phyloP scores from a whole-genome alignment of 345 rosid species.

The Rhodomyrtus tomentosa region DNA sequence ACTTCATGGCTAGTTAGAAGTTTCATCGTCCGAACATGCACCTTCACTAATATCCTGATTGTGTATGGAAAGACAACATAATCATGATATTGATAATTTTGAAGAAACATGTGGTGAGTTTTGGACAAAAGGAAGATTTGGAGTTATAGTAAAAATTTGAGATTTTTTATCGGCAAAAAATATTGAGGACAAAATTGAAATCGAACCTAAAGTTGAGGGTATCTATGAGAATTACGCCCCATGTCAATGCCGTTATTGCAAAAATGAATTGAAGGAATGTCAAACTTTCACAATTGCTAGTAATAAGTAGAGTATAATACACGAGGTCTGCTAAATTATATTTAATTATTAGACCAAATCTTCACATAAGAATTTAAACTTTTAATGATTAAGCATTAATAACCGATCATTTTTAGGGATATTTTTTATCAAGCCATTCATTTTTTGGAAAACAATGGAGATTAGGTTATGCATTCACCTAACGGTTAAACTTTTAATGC shows the following conservation, averaged over 20 bases:
- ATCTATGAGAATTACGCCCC: background rate
- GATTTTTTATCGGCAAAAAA: background rate
- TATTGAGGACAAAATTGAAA: background rate
- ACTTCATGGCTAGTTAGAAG: rapidly evolving
- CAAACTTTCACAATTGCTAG: no score
- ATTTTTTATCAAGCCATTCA: no score
- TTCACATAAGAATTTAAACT: no score
- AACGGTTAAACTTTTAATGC: no score
- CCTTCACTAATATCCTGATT: background rate
- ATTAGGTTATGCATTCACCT: no score
- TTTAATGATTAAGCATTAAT: no score
- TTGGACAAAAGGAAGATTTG: background rate
- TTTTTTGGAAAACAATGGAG: no score
- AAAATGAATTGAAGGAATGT: no score
- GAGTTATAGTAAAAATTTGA: background rate
- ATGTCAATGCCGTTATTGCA: no score
- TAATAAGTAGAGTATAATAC: background rate
- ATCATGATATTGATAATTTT: background rate
- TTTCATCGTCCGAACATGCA: rapidly evolving
- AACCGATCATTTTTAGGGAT: no score
- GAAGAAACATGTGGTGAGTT: background rate
- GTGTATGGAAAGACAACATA: no score
- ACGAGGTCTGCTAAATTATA: background rate
- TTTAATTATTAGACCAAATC: background rate
- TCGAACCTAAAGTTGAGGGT: background rate